A percentile compares a stretch with the other conserved stretches of the same genome.
phyloP scores from a whole-genome alignment of 306 rosid species.

The Luffa aegyptiaca region DNA sequence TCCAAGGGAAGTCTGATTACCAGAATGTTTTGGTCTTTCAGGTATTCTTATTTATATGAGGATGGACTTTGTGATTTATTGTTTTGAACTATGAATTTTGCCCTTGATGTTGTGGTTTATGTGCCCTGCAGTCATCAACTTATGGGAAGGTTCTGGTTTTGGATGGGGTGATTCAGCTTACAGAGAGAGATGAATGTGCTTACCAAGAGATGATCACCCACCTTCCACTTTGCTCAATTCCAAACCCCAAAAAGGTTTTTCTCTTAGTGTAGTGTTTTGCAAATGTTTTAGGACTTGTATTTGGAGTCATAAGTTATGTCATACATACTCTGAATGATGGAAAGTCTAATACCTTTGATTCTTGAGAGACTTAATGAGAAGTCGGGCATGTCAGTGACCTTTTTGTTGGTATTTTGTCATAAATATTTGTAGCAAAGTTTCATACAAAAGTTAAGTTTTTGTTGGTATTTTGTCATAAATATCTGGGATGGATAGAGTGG shows the following conservation, averaged over 20 bases:
- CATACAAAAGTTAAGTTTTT: background rate
- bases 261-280: background rate
- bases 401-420: background rate
- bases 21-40: constrained; percentile 93
- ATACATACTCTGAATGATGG: background rate
- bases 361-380: background rate
- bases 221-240: constrained; percentile 93
- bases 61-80: constrained; percentile 1
- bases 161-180: constrained; percentile 98
- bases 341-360: background rate
- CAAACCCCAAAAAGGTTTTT: constrained; percentile 73
- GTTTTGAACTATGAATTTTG: background rate
- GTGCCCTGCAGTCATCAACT: constrained; percentile 62
- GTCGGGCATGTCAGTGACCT: background rate
- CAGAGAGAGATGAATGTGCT: constrained; percentile 98
- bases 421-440: background rate
- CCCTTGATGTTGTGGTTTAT: constrained; percentile 1
- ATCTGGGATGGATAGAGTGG: no score
- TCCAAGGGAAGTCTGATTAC: constrained; percentile 84
- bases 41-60: constrained; percentile 29
- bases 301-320: background rate
- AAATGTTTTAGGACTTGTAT: background rate
- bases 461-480: no score
- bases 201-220: constrained; percentile 98
- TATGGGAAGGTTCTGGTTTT: constrained; percentile 94